Percentiles rank a stretch among this genome's conserved stretches.
Evolutionary conservation across 371 early-diverging fungal genomes (phyloP).

Genomic region (Actinomortierella ambigua): DNA sequence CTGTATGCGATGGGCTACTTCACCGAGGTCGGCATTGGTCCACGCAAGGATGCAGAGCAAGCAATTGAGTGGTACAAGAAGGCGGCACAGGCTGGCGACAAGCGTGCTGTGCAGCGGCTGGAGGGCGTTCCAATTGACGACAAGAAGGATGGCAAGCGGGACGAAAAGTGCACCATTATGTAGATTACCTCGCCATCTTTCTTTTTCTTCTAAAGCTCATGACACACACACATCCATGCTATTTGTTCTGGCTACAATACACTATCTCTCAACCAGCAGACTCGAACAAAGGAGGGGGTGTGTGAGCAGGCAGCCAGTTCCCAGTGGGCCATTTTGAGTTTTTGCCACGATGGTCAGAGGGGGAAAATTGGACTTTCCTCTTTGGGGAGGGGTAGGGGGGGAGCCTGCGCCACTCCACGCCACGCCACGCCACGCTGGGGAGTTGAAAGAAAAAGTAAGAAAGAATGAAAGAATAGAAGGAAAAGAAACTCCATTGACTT

Average conservation of each 20-base stretch:
- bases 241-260: neutral
- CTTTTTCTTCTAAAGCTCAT: no score
- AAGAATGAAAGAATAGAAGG: no score
- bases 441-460: no score
- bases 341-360: neutral
- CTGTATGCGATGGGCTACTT: constrained; percentile 90
- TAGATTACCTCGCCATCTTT: constrained; percentile 8
- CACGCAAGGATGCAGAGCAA: constrained; percentile 65
- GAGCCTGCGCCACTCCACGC: no score
- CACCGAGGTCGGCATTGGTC: constrained; percentile 83
- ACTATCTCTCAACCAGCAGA: no score
- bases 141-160: constrained; percentile 29
- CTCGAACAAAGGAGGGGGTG: no score
- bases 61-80: constrained; percentile 84
- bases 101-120: constrained; percentile 70
- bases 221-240: neutral
- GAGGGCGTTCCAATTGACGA: constrained; percentile 46
- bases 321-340: neutral
- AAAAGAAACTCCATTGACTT: no score
- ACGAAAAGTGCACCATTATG: constrained; percentile 47
- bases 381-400: no score
- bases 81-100: constrained; percentile 84
- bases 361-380: neutral
- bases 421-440: no score
- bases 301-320: no score